Evolutionary conservation across 2,329 filamentous ascomycete species (phyloP).

Genomic region (Peltaster fructicola): DNA sequence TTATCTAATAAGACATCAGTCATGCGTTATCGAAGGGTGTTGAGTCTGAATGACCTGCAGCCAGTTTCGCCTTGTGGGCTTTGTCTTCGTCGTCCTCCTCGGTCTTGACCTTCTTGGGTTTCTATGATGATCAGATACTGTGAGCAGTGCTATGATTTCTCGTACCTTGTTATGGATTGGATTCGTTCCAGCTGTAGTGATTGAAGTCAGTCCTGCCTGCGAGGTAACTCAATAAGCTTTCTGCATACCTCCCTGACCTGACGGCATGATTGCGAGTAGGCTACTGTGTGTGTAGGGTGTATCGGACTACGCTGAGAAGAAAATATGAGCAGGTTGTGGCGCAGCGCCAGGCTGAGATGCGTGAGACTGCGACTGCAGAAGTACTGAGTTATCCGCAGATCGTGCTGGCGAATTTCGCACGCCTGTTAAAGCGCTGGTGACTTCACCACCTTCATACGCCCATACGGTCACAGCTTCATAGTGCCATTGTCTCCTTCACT

Average conservation of each 20-base stretch:
- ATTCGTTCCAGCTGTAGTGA: constrained; percentile 29
- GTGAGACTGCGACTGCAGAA: too few relatives aligned
- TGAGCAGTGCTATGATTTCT: too few relatives aligned
- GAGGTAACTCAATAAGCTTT: background rate
- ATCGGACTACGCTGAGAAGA: too few relatives aligned
- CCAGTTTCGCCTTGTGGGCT: constrained; percentile 69
- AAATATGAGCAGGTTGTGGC: too few relatives aligned
- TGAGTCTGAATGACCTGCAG: too few relatives aligned
- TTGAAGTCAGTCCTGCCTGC: constrained; percentile 4
- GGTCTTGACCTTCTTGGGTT: constrained; percentile 57
- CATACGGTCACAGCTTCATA: too few relatives aligned
- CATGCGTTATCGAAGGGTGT: background rate
- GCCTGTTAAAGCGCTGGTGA: background rate
- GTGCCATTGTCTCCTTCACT: too few relatives aligned
- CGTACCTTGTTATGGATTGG: constrained; percentile 52
- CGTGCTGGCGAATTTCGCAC: too few relatives aligned
- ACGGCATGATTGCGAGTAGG: constrained; percentile 27
- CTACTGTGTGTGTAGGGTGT: too few relatives aligned
- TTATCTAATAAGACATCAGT: constrained; percentile 22
- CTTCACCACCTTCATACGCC: background rate
- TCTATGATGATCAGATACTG: too few relatives aligned
- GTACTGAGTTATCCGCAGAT: too few relatives aligned
- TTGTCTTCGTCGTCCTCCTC: constrained; percentile 78
- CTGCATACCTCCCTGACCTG: constrained; percentile 30
- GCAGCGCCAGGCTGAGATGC: too few relatives aligned